phyloP scores from a whole-genome alignment of 1,284 basidiomycete genomes.

The Cryptococcus floricola region DNA sequence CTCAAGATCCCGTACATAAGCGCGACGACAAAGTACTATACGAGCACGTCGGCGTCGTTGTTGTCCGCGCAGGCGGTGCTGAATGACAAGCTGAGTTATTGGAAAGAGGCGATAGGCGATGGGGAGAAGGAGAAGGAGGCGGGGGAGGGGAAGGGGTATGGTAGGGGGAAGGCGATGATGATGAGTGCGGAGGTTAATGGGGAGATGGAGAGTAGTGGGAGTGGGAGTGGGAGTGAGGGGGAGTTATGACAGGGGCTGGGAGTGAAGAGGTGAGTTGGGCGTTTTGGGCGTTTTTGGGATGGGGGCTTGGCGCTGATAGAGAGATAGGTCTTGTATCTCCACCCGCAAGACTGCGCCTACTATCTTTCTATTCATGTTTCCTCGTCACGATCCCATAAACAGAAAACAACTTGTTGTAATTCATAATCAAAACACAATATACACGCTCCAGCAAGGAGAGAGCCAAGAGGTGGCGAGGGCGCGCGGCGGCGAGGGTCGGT shows the following conservation, averaged over 20 bases:
- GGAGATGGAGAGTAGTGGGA: constrained; percentile 7
- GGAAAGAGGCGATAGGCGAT: constrained; percentile 35
- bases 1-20: neutral
- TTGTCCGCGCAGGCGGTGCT: constrained; percentile 17
- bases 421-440: too few relatives aligned
- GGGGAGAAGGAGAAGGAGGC: constrained; percentile 32
- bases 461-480: neutral
- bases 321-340: neutral
- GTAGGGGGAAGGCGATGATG: constrained; percentile 28
- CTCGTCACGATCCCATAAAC: too few relatives aligned
- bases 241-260: constrained; percentile 2
- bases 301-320: neutral
- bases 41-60: constrained; percentile 13
- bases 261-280: neutral
- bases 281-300: neutral
- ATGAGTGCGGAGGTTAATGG: constrained; percentile 25
- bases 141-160: constrained; percentile 20
- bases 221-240: neutral
- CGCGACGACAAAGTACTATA: constrained; percentile 22
- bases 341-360: too few relatives aligned
- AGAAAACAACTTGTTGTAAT: too few relatives aligned
- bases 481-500: neutral
- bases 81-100: constrained; percentile 24
- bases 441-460: neutral
- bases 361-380: too few relatives aligned